phyloP scores from a whole-genome alignment of 1,284 basidiomycete genomes.

The Inonotus hispidus region DNA sequence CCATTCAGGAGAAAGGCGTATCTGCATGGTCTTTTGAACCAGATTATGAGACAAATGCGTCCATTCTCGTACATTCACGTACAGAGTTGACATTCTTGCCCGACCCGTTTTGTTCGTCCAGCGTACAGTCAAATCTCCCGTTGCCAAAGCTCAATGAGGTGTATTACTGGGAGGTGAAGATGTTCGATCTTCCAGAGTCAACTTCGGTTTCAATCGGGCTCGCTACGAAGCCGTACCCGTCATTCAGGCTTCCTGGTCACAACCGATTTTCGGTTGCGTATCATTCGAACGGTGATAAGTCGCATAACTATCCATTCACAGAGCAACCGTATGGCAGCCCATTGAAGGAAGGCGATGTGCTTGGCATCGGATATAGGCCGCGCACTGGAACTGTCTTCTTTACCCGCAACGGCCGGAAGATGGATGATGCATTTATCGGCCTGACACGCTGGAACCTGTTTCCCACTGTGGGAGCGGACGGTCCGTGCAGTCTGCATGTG shows the following conservation, averaged over 20 bases:
- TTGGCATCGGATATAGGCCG: constrained; percentile 91
- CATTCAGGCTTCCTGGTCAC: constrained; percentile 87
- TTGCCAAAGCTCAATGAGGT: constrained; percentile 95
- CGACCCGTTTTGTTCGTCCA: constrained; percentile 88
- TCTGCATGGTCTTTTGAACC: constrained; percentile 98
- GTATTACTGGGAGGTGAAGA: constrained; percentile 97
- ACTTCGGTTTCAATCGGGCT: constrained; percentile 86
- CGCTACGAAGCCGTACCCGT: constrained; percentile 92
- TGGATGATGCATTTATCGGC: constrained; percentile 91
- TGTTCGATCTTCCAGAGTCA: constrained; percentile 86
- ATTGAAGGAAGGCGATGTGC: constrained; percentile 89
- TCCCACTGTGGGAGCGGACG: constrained; percentile 91
- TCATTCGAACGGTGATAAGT: constrained; percentile 96
- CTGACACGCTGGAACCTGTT: constrained; percentile 88
- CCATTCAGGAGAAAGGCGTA: constrained; percentile 96
- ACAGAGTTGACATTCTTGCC: constrained; percentile 96
- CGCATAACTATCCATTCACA: constrained; percentile 96
- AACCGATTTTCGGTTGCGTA: constrained; percentile 93
- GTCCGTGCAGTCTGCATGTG: constrained; percentile 90
- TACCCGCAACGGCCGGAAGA: constrained; percentile 91
- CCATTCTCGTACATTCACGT: constrained; percentile 85
- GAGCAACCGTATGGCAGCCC: constrained; percentile 79
- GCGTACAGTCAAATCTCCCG: constrained; percentile 91
- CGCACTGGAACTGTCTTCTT: constrained; percentile 95
- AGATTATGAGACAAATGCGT: constrained; percentile 90